Base-by-base conservation (phyloP, 805 yeast species). In the Ogataea ganodermae region DNA sequence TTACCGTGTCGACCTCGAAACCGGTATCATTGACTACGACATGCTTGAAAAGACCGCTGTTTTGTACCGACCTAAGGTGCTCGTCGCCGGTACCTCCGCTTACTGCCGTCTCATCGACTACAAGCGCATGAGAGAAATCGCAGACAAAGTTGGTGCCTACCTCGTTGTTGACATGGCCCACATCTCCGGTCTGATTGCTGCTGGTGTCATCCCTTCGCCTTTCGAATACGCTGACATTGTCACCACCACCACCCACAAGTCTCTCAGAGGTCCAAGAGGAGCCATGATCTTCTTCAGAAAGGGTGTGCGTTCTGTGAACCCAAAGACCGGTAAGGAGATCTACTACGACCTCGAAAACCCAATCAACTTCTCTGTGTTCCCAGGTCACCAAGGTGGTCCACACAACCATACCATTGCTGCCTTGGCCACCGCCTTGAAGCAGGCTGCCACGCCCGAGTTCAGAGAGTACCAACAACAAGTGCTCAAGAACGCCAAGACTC, bases 381-480 rank as follows among this genome's bases (percentile, higher is more conserved):
- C 99, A 63, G 99, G 96, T 59, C 99, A 94, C 74, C 99, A 94
- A 78, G 99, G 99, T 78, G 99, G 99, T 69, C 99, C 99, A 62
- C 98, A 94, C 75, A 94, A 94, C 79, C 99, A 94, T 76, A 94
- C 99, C 58, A 94, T 94, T 68, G 86, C 97, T 59, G 99, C 98
- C 28, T 75, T 94, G 63, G 97, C 98, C 14, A 94, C 91, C 55
- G 98, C 99, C 44, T 81, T 94, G 68, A 90, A 90, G 70, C 99
- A 94, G 76, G 95, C 96, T 51, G 78, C 81, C 55, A 76, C 89
- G 44, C 96, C 95, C 51, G 97, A 91, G 71, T 94, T 85, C 75
- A 86, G 81, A 69, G 86, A 81, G 65, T 92, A 92, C 75, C 99
- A 94, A 76, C 67, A 77, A 64, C 87, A 87, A 66, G 97, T 94